A percentile compares a stretch with the other conserved stretches of the same genome.
Evolutionary conservation across 768 basidiomycete species (phyloP).

Genomic region (Lyophyllum shimeji): DNA sequence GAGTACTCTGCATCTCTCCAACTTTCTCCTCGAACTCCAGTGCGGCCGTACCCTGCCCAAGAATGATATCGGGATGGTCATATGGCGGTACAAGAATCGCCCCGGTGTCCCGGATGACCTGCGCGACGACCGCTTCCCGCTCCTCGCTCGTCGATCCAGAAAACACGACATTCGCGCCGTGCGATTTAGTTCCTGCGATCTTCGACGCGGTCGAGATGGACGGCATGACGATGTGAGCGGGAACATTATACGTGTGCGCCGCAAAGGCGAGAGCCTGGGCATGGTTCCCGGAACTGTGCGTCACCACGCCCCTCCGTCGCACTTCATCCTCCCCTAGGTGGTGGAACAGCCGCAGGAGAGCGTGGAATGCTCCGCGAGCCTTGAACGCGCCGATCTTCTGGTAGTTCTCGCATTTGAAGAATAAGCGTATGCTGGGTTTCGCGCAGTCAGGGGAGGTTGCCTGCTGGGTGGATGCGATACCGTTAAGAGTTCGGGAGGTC

Average conservation of each 20-base stretch:
- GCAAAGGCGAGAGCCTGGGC: not conserved
- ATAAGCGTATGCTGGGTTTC: not conserved
- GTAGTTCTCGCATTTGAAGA: not conserved
- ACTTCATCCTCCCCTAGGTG: not conserved
- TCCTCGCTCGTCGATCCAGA: not conserved
- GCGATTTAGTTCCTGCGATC: not conserved
- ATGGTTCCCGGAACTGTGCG: not conserved
- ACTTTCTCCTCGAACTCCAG: not conserved
- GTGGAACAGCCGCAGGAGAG: not conserved
- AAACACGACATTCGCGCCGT: not conserved
- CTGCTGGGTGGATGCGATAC: not conserved
- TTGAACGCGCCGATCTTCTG: not conserved
- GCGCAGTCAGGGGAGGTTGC: not conserved
- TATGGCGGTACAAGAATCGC: not conserved
- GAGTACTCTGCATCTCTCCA: not conserved
- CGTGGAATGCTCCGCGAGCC: not conserved
- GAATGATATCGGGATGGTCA: not conserved
- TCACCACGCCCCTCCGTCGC: not conserved
- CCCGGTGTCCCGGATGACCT: not conserved
- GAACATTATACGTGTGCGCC: not conserved
- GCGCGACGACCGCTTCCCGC: not conserved
- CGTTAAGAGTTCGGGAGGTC: not conserved
- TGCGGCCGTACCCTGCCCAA: not conserved
- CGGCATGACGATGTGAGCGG: not conserved
- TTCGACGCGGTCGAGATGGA: not conserved